A percentile compares a stretch with the other conserved stretches of the same genome.
These are phyloP conservation scores for Chrysoporthe deuterocubensis DNA, from an alignment of 2,329 filamentous ascomycete genomes.

Conservation along the genomic window DNA sequence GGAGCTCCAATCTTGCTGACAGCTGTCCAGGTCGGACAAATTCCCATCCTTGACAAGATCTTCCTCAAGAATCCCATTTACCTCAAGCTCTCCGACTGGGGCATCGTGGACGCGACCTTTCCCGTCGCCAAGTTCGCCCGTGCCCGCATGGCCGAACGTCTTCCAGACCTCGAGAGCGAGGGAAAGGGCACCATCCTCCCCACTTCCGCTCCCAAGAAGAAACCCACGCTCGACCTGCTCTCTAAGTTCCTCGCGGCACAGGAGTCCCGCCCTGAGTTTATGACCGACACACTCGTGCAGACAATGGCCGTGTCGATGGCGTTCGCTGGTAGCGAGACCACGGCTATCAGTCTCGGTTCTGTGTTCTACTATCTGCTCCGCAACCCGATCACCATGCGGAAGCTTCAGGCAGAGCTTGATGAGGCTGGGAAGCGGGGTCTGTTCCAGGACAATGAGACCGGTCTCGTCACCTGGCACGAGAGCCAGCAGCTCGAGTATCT, in stretches of 20 bases:
- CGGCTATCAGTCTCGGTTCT: conserved; percentile 34
- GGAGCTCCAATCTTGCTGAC: conserved; percentile 10
- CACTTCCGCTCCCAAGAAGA: conserved; percentile 42
- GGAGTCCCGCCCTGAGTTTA: conserved; percentile 70
- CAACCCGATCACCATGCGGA: conserved; percentile 31
- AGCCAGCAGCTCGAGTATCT: conserved; percentile 74
- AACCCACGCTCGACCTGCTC: conserved; percentile 61
- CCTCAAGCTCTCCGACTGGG: conserved; percentile 68
- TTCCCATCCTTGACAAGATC: conserved; percentile 69
- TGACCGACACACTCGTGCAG: conserved; percentile 71
- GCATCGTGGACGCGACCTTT: conserved; percentile 70
- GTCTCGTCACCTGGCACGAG: conserved; percentile 70
- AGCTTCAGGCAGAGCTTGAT: conserved; percentile 41
- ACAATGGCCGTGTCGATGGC: conserved; percentile 66
- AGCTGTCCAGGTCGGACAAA: conserved; percentile 66
- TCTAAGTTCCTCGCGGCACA: conserved; percentile 74
- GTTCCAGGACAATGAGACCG: conserved; percentile 44
- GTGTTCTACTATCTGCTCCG: conserved; percentile 36
- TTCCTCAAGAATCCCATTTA: conserved; percentile 77
- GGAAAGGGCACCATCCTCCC: conserved; percentile 44
- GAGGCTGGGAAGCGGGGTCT: conserved; percentile 19
- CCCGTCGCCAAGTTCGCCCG: conserved; percentile 75
- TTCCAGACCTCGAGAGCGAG: conserved; percentile 46
- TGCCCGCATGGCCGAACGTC: conserved; percentile 67
- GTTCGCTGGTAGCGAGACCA: conserved; percentile 36